Base-by-base conservation (phyloP, 2,329 filamentous ascomycete species). In the Sporothrix brasiliensis region DNA sequence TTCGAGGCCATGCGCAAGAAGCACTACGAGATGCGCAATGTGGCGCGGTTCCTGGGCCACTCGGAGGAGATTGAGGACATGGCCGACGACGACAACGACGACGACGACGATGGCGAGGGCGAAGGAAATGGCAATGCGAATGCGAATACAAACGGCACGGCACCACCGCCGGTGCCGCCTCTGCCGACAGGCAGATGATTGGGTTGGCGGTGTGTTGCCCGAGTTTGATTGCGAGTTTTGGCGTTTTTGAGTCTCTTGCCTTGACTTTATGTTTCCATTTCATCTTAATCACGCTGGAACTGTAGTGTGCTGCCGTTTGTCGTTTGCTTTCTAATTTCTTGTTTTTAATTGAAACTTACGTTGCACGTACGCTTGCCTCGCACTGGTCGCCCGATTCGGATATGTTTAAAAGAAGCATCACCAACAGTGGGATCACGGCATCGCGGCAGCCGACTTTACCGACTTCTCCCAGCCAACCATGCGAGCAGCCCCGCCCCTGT, bases 11-110 rank as follows among this genome's bases (percentile, higher is more conserved):
- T 93, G 84, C 88, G 95, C 77, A 97, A 95, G 89, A 94, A 90
- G 83, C 95, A 99, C 81, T 99, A 99, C 81, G 95, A 99, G 85
- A 99, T 99, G 95, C 93, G 88, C 82, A 91, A 95, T 77, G 93
- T 97, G 71, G 97, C 95, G 77, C 88, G 90, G 77, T 82, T 98
- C 68, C 87, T 99, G 74, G 94, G 93, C 16, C 90, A 92, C 76
- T 88, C 90, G 3, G 89, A 91, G 77, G 83, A 87, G 3, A 76
- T 91, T 61, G 87, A 88, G 65, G 88, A 87, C n/a, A 78, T 85
- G 74, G 85, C 82, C 54, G 88, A 89, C 58, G 87, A 88, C 16
- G 81, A 80, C 0, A 87, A 89, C 2, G 81, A 80, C 0, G 78
- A 79, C 2, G 79, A 78, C 2, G 74, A 76, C 2, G 79, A 80